A percentile compares a stretch with the other conserved stretches of the same genome.
These are phyloP conservation scores for Thielaviopsis cerberus DNA, from an alignment of 2,329 filamentous ascomycete genomes.

Conservation along the genomic window DNA sequence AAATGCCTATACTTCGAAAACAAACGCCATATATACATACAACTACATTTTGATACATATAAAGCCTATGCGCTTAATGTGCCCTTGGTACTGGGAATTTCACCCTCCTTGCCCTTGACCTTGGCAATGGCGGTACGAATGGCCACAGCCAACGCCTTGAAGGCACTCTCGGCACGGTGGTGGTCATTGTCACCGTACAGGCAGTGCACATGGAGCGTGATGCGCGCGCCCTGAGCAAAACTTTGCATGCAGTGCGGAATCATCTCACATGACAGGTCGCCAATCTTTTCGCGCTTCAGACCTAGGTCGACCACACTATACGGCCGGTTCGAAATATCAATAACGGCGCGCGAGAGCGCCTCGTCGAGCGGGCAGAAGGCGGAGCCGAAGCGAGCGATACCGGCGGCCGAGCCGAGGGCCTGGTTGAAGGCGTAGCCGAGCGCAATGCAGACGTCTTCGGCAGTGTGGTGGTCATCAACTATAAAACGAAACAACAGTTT, in stretches of 20 bases:
- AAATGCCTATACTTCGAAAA: no score
- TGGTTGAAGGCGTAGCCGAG: slow-evolving; percentile 69
- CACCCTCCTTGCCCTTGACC: slow-evolving; percentile 66
- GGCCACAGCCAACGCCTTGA: slow-evolving; percentile 87
- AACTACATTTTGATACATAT: not conserved
- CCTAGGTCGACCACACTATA: slow-evolving; percentile 70
- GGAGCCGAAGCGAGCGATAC: slow-evolving; percentile 75
- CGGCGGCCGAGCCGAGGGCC: slow-evolving; percentile 59
- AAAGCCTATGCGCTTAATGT: slow-evolving; percentile 44
- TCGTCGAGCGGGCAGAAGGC: slow-evolving; percentile 92
- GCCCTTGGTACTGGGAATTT: slow-evolving; percentile 91
- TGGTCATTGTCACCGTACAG: slow-evolving; percentile 85
- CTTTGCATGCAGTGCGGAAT: slow-evolving; percentile 86
- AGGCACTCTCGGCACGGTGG: slow-evolving; percentile 86
- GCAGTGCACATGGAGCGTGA: slow-evolving; percentile 93
- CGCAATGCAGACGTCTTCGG: slow-evolving; percentile 86
- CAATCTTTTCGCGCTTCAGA: slow-evolving; percentile 79
- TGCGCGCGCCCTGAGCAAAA: slow-evolving; percentile 74
- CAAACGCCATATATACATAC: not conserved
- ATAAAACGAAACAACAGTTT: slow-evolving; percentile 1
- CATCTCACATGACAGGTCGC: slow-evolving; percentile 89
- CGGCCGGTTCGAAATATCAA: slow-evolving; percentile 86
- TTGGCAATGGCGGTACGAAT: slow-evolving; percentile 57
- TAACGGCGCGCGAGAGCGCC: slow-evolving; percentile 77
- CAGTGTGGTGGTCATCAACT: slow-evolving; percentile 98